phyloP scores from a whole-genome alignment of 768 basidiomycete genomes.

The Lenzites betulinus region DNA sequence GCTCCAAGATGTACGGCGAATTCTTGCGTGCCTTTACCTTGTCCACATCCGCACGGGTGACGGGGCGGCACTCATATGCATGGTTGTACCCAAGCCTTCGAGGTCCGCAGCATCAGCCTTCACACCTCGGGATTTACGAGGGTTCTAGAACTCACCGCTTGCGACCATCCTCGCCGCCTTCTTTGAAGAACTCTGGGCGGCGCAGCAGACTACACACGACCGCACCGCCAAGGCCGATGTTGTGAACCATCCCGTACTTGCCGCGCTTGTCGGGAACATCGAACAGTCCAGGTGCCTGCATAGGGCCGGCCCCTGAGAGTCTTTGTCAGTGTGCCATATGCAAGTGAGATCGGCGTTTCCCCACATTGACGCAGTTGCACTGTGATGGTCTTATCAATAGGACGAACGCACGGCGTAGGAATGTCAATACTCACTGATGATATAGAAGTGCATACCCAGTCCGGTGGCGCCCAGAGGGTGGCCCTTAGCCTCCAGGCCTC shows the following conservation, averaged over 20 bases:
- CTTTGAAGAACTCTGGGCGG: slow-evolving; percentile 73
- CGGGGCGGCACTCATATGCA: slow-evolving; percentile 61
- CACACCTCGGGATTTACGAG: background rate
- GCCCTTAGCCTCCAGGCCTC: slow-evolving; percentile 87
- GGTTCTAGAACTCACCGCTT: slow-evolving; percentile 46
- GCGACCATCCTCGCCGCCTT: slow-evolving; percentile 68
- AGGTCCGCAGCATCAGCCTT: background rate
- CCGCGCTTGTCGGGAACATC: slow-evolving; percentile 62
- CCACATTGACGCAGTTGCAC: slow-evolving; percentile 77
- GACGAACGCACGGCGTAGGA: no score
- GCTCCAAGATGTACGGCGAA: slow-evolving; percentile 46
- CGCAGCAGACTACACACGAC: slow-evolving; percentile 76
- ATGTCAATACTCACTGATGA: slow-evolving; percentile 55
- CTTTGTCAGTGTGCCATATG: background rate
- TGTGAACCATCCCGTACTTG: slow-evolving; percentile 81
- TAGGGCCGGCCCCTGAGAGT: slow-evolving; percentile 74
- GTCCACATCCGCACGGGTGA: slow-evolving; percentile 66
- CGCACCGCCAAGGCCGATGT: slow-evolving; percentile 81
- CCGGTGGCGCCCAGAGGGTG: slow-evolving; percentile 85
- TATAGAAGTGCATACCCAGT: slow-evolving; percentile 86
- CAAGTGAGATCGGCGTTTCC: slow-evolving; percentile 1
- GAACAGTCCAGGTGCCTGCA: slow-evolving; percentile 78
- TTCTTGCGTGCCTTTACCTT: slow-evolving; percentile 73
- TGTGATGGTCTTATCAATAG: slow-evolving; percentile 27
- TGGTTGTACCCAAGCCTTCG: slow-evolving; percentile 80